Conservation (phyloP, 768 basidiomycete species). For the Mrakia blollopis region DNA sequence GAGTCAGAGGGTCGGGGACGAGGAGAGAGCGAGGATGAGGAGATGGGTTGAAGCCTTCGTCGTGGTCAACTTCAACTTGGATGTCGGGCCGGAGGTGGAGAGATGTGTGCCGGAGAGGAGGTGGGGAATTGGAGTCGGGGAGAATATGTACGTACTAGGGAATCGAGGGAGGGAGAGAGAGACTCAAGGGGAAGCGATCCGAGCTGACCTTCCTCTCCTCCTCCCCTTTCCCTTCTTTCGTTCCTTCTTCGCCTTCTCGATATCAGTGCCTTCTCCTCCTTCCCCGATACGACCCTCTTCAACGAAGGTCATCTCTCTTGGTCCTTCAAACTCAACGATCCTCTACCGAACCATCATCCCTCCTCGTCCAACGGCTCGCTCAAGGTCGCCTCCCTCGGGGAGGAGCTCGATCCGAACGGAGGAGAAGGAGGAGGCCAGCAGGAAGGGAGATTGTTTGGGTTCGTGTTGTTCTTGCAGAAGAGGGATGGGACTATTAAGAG, state of each 20-base stretch:
- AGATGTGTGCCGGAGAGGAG: constrained; percentile 7
- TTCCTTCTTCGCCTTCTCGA: not conserved
- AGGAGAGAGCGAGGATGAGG: not conserved
- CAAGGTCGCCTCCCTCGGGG: not conserved
- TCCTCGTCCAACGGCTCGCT: not conserved
- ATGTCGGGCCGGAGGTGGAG: constrained; percentile 30
- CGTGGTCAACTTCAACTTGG: constrained; percentile 30
- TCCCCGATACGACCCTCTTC: constrained; percentile 82
- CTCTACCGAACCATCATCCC: not conserved
- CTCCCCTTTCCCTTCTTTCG: no score
- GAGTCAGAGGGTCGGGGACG: not conserved
- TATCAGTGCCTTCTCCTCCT: constrained; percentile 81
- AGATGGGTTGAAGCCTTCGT: constrained; percentile 27
- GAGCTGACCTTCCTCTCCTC: not conserved
- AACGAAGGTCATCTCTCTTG: constrained; percentile 77
- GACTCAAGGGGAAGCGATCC: not conserved
- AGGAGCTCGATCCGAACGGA: constrained; percentile 21
- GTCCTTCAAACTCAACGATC: constrained; percentile 72
- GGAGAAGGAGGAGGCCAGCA: constrained; percentile 25
- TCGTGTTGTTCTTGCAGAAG: constrained; percentile 31
- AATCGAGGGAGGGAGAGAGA: not conserved
- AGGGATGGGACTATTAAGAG: constrained; percentile 30
- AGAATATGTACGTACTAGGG: constrained; percentile 20
- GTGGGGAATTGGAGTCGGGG: constrained; percentile 27
- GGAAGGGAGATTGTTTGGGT: constrained; percentile 28